phyloP scores from a whole-genome alignment of 345 rosid genomes.

The Salix purpurea region DNA sequence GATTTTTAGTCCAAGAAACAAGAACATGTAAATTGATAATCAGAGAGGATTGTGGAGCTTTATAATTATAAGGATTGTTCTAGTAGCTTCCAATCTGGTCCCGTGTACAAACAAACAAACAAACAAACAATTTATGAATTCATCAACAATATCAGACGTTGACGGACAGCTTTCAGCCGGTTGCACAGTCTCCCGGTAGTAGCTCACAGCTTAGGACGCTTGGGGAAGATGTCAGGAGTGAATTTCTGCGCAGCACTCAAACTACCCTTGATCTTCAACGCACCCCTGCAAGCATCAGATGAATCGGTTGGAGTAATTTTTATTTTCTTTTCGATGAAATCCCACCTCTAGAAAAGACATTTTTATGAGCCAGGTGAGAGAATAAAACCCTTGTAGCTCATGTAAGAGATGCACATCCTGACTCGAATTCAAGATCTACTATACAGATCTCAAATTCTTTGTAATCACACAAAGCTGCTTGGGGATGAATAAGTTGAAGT shows the following conservation, averaged over 20 bases:
- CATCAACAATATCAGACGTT: not conserved
- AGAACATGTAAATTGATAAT: not conserved
- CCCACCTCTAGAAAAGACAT: no score
- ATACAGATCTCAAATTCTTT: no score
- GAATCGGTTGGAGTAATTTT: not conserved
- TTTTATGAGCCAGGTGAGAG: fast-evolving
- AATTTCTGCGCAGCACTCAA: conserved; percentile 91
- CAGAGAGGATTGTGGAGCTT: not conserved
- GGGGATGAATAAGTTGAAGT: not conserved
- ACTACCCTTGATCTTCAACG: conserved; percentile 92
- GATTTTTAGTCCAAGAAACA: not conserved
- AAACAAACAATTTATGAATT: not conserved
- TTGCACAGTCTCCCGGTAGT: not conserved
- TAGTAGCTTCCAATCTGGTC: not conserved
- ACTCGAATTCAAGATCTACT: no score
- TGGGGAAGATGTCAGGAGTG: conserved; percentile 96
- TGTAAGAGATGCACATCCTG: no score
- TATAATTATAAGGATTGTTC: not conserved
- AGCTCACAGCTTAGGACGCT: conserved; percentile 81
- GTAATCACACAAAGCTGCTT: no score
- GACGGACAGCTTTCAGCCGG: not conserved
- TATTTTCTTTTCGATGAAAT: no score
- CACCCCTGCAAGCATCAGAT: conserved; percentile 57
- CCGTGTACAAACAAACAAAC: no score
- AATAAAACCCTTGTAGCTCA: fast-evolving